phyloP scores from a whole-genome alignment of 345 rosid species.

The Abelmoschus esculentus region DNA sequence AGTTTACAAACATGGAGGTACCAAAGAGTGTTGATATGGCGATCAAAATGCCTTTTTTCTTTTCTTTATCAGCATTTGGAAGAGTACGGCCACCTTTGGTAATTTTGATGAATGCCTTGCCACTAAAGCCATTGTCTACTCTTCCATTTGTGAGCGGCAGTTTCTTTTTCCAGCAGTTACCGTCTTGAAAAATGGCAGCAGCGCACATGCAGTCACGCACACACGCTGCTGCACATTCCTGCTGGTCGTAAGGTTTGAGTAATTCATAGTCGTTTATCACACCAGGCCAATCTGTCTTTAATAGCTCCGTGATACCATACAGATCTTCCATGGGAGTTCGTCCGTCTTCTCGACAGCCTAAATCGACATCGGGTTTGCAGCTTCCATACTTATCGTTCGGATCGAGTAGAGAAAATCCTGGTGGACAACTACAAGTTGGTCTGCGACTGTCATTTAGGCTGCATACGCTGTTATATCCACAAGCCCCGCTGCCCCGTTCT shows the following conservation, averaged over 20 bases:
- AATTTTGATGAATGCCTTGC: not conserved
- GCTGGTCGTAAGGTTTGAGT: not conserved
- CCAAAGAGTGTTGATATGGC: constrained; percentile 21
- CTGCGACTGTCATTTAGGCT: not conserved
- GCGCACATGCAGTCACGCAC: constrained; percentile 15
- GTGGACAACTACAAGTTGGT: constrained; percentile 20
- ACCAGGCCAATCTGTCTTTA: not conserved
- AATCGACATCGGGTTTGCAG: constrained; percentile 10
- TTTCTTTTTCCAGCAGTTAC: constrained; percentile 17
- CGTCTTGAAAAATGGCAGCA: constrained; percentile 3
- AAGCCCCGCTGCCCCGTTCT: constrained; percentile 10
- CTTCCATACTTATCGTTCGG: not conserved
- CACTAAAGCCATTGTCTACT: not conserved
- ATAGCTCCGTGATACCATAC: not conserved
- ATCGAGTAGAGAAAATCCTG: constrained; percentile 13
- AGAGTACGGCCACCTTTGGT: not conserved
- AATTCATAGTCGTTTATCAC: constrained; percentile 9
- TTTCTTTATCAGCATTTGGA: not conserved
- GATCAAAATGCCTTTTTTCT: constrained; percentile 4
- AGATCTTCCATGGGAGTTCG: not conserved
- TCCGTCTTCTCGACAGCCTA: not conserved
- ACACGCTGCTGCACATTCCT: not conserved
- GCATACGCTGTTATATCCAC: constrained; percentile 28
- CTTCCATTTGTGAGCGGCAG: constrained; percentile 19
- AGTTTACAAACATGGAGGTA: constrained; percentile 20